Conservation (phyloP, 2,329 filamentous ascomycete genomes). For the Hypoxylon sp. region DNA sequence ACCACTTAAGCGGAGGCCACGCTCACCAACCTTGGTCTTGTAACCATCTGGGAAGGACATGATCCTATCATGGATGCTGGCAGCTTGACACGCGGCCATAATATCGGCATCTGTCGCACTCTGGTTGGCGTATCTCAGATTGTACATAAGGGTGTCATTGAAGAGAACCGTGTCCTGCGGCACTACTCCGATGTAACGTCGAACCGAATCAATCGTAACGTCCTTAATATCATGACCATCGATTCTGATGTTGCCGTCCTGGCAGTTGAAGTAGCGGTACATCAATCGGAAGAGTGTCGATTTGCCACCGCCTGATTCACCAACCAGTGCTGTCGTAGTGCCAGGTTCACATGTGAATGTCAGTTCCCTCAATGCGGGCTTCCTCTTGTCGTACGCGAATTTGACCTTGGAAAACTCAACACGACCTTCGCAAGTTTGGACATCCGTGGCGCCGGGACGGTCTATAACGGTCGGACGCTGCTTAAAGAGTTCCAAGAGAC, state of each 20-base stretch:
- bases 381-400: constrained; percentile 89
- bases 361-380: constrained; percentile 83
- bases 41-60: constrained; percentile 88
- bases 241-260: constrained; percentile 80
- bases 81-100: constrained; percentile 81
- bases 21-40: constrained; percentile 88
- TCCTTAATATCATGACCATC: constrained; percentile 86
- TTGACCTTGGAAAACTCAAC: constrained; percentile 89
- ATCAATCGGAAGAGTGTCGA: constrained; percentile 95
- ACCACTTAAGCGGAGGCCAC: constrained; percentile 84
- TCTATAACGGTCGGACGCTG: constrained; percentile 93
- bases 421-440: constrained; percentile 78
- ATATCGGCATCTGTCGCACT: constrained; percentile 82
- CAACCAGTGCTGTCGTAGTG: constrained; percentile 94
- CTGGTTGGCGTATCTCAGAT: constrained; percentile 88
- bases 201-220: constrained; percentile 91
- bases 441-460: constrained; percentile 66
- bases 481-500: constrained; percentile 94
- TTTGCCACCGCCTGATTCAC: constrained; percentile 96
- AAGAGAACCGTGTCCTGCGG: constrained; percentile 96
- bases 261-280: constrained; percentile 94
- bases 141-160: constrained; percentile 95
- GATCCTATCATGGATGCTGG: constrained; percentile 93
- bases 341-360: constrained; percentile 87
- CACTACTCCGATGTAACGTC: constrained; percentile 91